Evolutionary conservation across 495 filamentous ascomycete species (phyloP), one percentile per base, ranked within the genome.

Genomic region (Penicillium tannophilum): DNA sequence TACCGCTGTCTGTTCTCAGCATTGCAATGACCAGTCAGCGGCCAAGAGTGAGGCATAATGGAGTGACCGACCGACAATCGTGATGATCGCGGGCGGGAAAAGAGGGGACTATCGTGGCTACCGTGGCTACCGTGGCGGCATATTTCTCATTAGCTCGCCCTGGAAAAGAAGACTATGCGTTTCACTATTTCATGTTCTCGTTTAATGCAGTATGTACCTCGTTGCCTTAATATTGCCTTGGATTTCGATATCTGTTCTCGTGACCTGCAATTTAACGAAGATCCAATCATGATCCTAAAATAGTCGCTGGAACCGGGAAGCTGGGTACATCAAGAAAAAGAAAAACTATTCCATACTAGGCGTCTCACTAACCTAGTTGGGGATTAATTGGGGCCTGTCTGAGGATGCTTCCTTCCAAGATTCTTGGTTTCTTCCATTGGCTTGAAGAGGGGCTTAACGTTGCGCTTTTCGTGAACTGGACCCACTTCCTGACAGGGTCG

Each of bases 341-440:
- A 39, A 31, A 17, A 30, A 17, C 43, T 24, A 26, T 46, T 20
- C 43, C 19, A 7, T 31, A 49, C 23, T 28, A 31, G 16, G 26
- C 8, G 24, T 49, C 16, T 17, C 10, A 31, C 46, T 49, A 30
- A 31, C 23, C 53, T 39, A 31, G 58, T 41, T 49, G 24, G 26
- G 46, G 46, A 17, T 52, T 17, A 60, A 41, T 57, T 42, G 47
- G 62, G 54, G 26, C 41, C 62, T 64, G 63, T 62, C 59, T 67
- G 42, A 56, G 44, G n/a, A 19, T 43, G 54, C 56, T 65, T 67
- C 45, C 58, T 68, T 70, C 65, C 63, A 63, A 64, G 61, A 43
- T 70, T 66, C 65, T 68, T 68, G 52, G 67, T 52, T 58, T 60
- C 62, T 65, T 70, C 67, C 67, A 66, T 68, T 65, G 67, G 67